Conservation (phyloP, 108 stramenopile species). For the Asterionellopsis glacialis region DNA sequence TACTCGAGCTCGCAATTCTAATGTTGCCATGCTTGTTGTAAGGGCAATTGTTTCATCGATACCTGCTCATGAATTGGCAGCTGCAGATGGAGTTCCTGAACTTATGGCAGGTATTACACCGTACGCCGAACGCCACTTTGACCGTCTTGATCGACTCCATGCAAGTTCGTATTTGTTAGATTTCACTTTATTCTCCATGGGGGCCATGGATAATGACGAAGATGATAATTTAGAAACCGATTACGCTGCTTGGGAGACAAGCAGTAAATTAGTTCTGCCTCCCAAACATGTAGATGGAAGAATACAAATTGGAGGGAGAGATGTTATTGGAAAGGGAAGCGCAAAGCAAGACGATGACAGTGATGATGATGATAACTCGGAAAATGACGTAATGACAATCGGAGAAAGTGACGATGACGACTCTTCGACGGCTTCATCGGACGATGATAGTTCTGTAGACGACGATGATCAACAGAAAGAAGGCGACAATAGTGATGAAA, state of each 20-base stretch:
- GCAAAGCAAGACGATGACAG: slow-evolving; percentile 12
- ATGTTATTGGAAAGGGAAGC: slow-evolving; percentile 30
- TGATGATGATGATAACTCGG: slow-evolving; percentile 20
- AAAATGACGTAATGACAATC: slow-evolving; percentile 62
- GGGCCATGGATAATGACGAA: slow-evolving; percentile 30
- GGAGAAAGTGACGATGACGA: slow-evolving; percentile 67
- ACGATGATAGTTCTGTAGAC: not conserved
- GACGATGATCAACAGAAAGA: not conserved
- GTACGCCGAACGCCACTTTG: slow-evolving; percentile 86
- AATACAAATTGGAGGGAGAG: slow-evolving; percentile 71
- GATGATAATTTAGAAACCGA: slow-evolving; percentile 8
- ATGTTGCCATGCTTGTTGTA: slow-evolving; percentile 69
- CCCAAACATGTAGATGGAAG: slow-evolving; percentile 66
- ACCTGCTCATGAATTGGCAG: slow-evolving; percentile 55
- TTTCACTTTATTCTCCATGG: slow-evolving; percentile 69
- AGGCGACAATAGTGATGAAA: not conserved
- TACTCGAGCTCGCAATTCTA: slow-evolving; percentile 73
- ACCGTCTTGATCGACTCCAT: slow-evolving; percentile 71
- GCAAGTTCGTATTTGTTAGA: slow-evolving; percentile 73
- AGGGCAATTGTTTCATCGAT: slow-evolving; percentile 67
- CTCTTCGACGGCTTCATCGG: slow-evolving; percentile 3
- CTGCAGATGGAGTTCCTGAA: slow-evolving; percentile 60
- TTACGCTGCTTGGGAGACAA: slow-evolving; percentile 49
- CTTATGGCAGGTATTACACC: slow-evolving; percentile 74
- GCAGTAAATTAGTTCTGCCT: slow-evolving; percentile 66